Evolutionary conservation across 306 rosid species (phyloP).

Genomic region (Lathyrus aphaca): DNA sequence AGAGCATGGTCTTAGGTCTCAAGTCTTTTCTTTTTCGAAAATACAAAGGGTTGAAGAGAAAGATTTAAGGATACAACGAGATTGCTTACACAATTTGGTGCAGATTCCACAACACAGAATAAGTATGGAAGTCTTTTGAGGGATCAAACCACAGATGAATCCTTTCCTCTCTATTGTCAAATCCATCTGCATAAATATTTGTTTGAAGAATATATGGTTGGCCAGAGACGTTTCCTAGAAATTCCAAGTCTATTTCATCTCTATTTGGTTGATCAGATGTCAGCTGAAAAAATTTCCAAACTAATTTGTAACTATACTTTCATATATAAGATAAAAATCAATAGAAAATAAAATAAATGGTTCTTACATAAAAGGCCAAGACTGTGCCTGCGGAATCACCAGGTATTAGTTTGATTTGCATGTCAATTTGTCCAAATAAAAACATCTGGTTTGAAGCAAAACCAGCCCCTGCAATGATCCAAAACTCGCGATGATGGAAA

Average conservation of each 20-base stretch:
- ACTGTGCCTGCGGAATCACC: conserved; percentile 95
- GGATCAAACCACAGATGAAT: conserved; percentile 96
- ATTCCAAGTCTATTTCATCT: conserved; percentile 88
- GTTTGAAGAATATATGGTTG: conserved; percentile 81
- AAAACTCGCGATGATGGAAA: too few relatives aligned
- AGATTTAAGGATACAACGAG: conserved; percentile 2
- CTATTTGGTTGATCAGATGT: conserved; percentile 87
- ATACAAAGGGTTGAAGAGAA: background rate
- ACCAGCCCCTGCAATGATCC: conserved; percentile 63
- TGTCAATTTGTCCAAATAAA: conserved; percentile 82
- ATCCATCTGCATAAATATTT: conserved; percentile 76
- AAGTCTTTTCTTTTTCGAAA: background rate
- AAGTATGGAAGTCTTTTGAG: conserved; percentile 76
- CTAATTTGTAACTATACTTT: background rate
- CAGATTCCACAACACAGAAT: conserved; percentile 85
- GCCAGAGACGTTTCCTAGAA: conserved; percentile 81
- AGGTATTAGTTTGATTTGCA: conserved; percentile 87
- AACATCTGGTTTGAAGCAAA: conserved; percentile 87
- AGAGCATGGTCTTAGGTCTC: too few relatives aligned
- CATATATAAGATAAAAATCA: conserved; percentile 14
- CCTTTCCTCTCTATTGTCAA: conserved; percentile 81
- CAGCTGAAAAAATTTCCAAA: conserved; percentile 54
- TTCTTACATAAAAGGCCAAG: conserved; percentile 77
- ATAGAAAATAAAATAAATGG: background rate
- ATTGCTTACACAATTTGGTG: conserved; percentile 82